Evolutionary conservation across 2,329 filamentous ascomycete species (phyloP), one percentile per base, ranked within the genome.

Genomic region (Pyrenochaeta sp.): DNA sequence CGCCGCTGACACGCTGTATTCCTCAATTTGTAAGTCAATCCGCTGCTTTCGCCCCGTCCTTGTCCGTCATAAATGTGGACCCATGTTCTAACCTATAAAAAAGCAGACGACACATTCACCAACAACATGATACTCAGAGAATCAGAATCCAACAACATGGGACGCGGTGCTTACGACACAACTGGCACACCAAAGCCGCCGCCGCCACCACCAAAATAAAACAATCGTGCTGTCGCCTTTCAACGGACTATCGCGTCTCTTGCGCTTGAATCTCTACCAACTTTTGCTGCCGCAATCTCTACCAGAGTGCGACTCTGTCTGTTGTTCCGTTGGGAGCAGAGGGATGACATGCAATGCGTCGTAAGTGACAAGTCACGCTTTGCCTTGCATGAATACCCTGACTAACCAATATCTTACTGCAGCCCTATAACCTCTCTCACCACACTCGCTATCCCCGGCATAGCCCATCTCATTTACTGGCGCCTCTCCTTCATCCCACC

Each of bases 131-230:
- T 80, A 61, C 63, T 75, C 69, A 72, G 75, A 71, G 75, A 76
- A 55, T 72, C 71, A 50, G 67, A 73, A 58, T 69, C 73, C 45
- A 75, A 66, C 67, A 79, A 79, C 73, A 81, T 81, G 79, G 78
- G 78, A 52, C 78, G 79, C 61, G 79, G 79, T 56, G 78, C 78
- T 56, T 81, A 81, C 69, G 79, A 81, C 64, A 81, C 78, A 23
- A 81, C 78, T n/a, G 78, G 78, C 57, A 77, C 78, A n/a, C 74
- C 77, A 45, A 79, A 79, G 69, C 78, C 78, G 2, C 74, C 75
- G 49, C 75, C 76, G 32, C 74, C 73, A 36, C 76, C 74, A 45
- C 73, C 77, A 39, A 76, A 78, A 73, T 76, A 74, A 27, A 68
- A 54, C 41, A 56, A 23, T 37, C 44, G 21, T 37, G 7, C 35